Base-by-base conservation (phyloP, 345 rosid species). In the Erysimum cheiranthoides region DNA sequence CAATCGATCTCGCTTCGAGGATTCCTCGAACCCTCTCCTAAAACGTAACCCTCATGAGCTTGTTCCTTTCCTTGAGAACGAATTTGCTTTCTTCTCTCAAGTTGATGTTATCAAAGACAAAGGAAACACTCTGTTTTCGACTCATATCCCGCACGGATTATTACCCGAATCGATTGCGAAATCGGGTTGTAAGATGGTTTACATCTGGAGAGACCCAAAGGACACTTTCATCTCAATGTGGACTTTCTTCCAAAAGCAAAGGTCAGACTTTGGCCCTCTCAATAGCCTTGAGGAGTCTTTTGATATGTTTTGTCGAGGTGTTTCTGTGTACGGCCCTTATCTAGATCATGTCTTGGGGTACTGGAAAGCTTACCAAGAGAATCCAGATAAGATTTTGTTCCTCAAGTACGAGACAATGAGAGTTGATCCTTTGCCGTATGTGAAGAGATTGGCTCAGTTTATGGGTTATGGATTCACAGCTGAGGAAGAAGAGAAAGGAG, bases 201-300 rank as follows among this genome's bases (percentile, higher is more conserved):
- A 78, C 84, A 73, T 81, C 0, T 47, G 74, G 36, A 60, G 88
- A 46, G 79, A 85, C 66, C 84, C 82, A 9, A 82, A 76, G 68
- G 86, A 85, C 21, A 74, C 68, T 14, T 66, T 85, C 17, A 77
- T 85, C 25, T 85, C 84, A 0, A 38, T 38, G 73, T 82, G 80
- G 78, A 74, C 43, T 8, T 82, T 81, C 46, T 69, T 31, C 61
- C 50, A 64, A 56, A 77, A 79, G 78, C 11, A 25, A 56, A 12
- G 13, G 3, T 3, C 27, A 50, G 14, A 40, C 21, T 8, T 13
- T 2, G 72, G 72, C 5, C 73, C 73, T 14, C 28, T 74, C n/a
- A 47, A 49, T 25, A 27, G 59, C 47, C 75, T 73, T 1, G 84
- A 83, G 61, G 67, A 35, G 16, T 51, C 36, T 51, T 67, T 67